Base-by-base conservation (phyloP, 1,139 yeast species). In the Saccharomyces hybrid region DNA sequence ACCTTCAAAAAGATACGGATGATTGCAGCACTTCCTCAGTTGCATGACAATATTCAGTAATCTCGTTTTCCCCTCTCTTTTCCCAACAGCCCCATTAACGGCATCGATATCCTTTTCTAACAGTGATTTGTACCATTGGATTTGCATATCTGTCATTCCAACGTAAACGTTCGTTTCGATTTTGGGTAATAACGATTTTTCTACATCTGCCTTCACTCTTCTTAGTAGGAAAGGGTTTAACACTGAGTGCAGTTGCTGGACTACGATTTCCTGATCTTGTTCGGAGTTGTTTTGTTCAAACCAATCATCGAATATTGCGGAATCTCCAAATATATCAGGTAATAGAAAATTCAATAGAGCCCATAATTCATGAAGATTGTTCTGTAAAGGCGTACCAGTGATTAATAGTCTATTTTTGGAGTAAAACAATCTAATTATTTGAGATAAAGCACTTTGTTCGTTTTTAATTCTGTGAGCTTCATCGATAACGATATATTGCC, bases 221-320 rank as follows among this genome's bases (percentile, higher is more conserved):
- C 95, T 79, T 58, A 86, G 73, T 49, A 86, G 73, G 65, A 86
- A 86, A 6, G 95, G 95, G 57, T 83, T 80, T 57, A 91, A 76
- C 4, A 93, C 97, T 63, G 90, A 86, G 73, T 91, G 98, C 51
- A 93, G 75, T 72, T 93, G 98, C 62, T 84, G 83, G 23, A 93
- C 88, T 4, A 91, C 85, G 26, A 77, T 76, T 61, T 83, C 88
- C 59, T 81, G 82, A 47, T 79, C 79, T 26, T 68, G 70, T 5
- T 72, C 75, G 2, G 62, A 57, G 30, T 70, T 70, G 52, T 68
- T 70, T 49, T 72, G 73, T 34, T 72, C 72, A 64, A 86, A 86
- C 93, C 93, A 86, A 56, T 79, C 84, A 66, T 86, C 93, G 66
- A 86, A 86, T 0, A 85, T 78, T 53, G 78, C 88, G 11, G 86